Conservation (phyloP, 305 asterid genomes). For the Stenogyne calaminthoides region DNA sequence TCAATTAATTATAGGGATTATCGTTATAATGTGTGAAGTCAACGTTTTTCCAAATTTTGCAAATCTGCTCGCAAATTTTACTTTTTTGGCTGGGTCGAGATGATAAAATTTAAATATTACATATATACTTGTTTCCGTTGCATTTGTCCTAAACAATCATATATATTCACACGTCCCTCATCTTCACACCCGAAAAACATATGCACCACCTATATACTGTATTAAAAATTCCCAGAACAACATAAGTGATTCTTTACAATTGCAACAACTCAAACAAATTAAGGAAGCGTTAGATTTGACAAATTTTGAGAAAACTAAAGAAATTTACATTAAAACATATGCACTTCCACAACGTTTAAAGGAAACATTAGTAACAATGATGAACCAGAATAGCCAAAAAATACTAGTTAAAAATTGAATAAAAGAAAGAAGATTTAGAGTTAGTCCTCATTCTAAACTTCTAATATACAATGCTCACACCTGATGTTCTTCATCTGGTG, state of each 20-base stretch:
- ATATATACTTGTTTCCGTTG: no score
- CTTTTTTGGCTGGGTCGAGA: no score
- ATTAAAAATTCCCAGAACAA: background rate
- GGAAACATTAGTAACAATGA: background rate
- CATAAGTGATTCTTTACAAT: background rate
- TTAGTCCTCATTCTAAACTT: background rate
- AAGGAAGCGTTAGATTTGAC: background rate
- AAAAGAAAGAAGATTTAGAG: conserved; percentile 3
- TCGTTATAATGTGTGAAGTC: no score
- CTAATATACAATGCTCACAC: background rate
- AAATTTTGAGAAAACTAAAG: background rate
- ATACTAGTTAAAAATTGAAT: background rate
- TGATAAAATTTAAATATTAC: no score
- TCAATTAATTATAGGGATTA: no score
- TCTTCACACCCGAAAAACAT: no score
- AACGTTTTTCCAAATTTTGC: no score
- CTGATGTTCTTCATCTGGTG: conserved; percentile 1
- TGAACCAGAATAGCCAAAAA: background rate
- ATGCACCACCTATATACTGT: no score
- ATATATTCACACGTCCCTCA: no score
- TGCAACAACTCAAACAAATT: background rate
- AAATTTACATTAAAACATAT: background rate
- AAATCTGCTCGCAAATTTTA: no score
- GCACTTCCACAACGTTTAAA: background rate
- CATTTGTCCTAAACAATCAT: no score